A percentile compares a stretch with the other conserved stretches of the same genome.
These are phyloP conservation scores for Tubosaeta sp. DNA, from an alignment of 768 basidiomycete genomes.

Conservation along the genomic window DNA sequence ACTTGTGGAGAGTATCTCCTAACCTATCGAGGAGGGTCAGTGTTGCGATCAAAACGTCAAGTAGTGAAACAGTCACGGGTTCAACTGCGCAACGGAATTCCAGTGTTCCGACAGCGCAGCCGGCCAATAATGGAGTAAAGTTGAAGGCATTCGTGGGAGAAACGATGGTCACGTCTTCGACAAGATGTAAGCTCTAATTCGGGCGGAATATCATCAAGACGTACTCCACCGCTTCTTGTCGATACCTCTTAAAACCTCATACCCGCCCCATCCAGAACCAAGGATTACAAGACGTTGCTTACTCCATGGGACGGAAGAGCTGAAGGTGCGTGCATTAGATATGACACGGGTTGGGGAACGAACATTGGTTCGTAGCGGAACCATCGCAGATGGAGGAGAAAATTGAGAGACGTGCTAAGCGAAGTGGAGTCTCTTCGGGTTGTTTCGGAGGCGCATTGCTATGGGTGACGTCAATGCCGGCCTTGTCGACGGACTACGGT, in stretches of 20 bases:
- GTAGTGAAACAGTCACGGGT: slow-evolving; percentile 46
- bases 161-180: slow-evolving; percentile 58
- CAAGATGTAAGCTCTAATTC: slow-evolving; percentile 1
- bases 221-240: slow-evolving; percentile 72
- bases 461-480: not conserved
- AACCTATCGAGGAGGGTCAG: slow-evolving; percentile 34
- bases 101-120: slow-evolving; percentile 74
- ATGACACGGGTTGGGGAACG: not conserved
- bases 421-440: slow-evolving; percentile 4
- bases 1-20: slow-evolving; percentile 53
- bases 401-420: not conserved
- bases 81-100: slow-evolving; percentile 81
- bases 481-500: no score
- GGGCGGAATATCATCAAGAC: slow-evolving; percentile 16
- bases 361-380: slow-evolving; percentile 9
- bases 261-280: slow-evolving; percentile 79
- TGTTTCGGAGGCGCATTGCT: slow-evolving; percentile 10
- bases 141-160: slow-evolving; percentile 52
- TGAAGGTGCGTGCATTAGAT: slow-evolving; percentile 33
- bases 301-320: slow-evolving; percentile 30
- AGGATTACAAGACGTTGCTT: slow-evolving; percentile 57
- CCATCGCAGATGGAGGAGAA: slow-evolving; percentile 8
- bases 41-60: not conserved
- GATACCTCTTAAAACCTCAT: slow-evolving; percentile 59
- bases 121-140: slow-evolving; percentile 45